Conservation (phyloP, 768 basidiomycete species). For the Panus rudis region DNA sequence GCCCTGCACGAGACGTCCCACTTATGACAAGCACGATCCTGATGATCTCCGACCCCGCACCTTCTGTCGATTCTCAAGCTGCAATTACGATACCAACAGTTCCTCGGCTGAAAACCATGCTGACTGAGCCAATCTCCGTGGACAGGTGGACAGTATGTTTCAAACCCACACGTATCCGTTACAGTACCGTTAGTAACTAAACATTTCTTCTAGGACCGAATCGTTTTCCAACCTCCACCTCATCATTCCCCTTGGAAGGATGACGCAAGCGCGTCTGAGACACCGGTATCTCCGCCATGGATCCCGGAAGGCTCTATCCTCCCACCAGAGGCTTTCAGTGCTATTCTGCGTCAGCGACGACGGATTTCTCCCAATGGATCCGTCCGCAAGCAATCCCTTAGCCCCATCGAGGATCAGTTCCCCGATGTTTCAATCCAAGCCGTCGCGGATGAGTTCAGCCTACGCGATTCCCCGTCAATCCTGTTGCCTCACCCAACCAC, state of each 20-base stretch:
- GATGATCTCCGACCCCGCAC: background rate
- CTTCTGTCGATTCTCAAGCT: background rate
- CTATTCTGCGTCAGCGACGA: slow-evolving; percentile 1
- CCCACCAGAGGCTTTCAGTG: slow-evolving; percentile 13
- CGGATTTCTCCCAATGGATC: no score
- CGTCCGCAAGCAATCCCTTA: no score
- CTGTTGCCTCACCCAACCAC: no score
- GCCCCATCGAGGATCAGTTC: no score
- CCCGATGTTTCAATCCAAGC: no score
- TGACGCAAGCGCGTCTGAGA: slow-evolving; percentile 14
- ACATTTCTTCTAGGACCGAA: background rate
- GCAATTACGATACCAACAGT: slow-evolving; percentile 26
- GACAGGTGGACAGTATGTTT: slow-evolving; percentile 28
- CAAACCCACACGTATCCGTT: background rate
- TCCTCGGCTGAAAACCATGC: slow-evolving; percentile 30
- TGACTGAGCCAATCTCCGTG: slow-evolving; percentile 28
- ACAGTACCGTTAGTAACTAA: slow-evolving; percentile 4
- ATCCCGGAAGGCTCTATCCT: slow-evolving; percentile 25
- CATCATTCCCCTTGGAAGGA: slow-evolving; percentile 24
- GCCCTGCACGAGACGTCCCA: background rate
- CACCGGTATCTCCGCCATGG: slow-evolving; percentile 17
- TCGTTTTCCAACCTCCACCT: slow-evolving; percentile 12
- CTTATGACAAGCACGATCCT: background rate
- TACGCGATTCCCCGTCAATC: no score
- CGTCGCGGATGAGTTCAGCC: no score